These are phyloP conservation scores for Salvia sclarea DNA, from an alignment of 305 asterid genomes.

Conservation along the genomic window DNA sequence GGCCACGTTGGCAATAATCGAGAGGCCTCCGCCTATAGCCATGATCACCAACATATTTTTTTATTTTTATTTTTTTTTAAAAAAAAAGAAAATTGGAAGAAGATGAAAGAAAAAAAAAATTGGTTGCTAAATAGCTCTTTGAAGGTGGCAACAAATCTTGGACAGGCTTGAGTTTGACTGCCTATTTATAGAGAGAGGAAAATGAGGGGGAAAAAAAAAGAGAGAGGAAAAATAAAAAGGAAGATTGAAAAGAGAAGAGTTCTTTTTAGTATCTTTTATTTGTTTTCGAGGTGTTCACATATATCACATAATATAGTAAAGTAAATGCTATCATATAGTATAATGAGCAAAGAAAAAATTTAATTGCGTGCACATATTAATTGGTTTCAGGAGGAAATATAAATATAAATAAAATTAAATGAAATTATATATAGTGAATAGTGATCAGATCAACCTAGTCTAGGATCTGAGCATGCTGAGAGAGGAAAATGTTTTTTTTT, in stretches of 20 bases:
- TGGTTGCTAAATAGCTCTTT: neutral
- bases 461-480: conserved; percentile 37
- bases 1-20: conserved; percentile 26
- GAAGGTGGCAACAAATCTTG: conserved; percentile 36
- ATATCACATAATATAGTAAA: too few species aligned
- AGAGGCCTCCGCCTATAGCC: conserved; percentile 37
- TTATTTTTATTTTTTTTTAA: too few species aligned
- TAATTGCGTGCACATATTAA: neutral
- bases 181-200: too few species aligned
- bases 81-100: neutral
- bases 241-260: neutral
- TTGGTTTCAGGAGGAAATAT: too few species aligned
- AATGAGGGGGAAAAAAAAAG: neutral
- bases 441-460: conserved; percentile 42
- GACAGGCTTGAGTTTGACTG: conserved; percentile 18
- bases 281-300: neutral
- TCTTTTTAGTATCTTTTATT: neutral
- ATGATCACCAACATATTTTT: conserved; percentile 8
- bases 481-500: neutral
- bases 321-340: too few species aligned
- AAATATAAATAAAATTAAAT: conserved; percentile 31
- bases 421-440: too few species aligned
- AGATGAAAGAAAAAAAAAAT: too few species aligned
- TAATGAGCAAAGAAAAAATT: too few species aligned
- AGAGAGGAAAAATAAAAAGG: neutral